Conservation (phyloP, 495 filamentous ascomycete species). For the Stereocaulon alpinum region DNA sequence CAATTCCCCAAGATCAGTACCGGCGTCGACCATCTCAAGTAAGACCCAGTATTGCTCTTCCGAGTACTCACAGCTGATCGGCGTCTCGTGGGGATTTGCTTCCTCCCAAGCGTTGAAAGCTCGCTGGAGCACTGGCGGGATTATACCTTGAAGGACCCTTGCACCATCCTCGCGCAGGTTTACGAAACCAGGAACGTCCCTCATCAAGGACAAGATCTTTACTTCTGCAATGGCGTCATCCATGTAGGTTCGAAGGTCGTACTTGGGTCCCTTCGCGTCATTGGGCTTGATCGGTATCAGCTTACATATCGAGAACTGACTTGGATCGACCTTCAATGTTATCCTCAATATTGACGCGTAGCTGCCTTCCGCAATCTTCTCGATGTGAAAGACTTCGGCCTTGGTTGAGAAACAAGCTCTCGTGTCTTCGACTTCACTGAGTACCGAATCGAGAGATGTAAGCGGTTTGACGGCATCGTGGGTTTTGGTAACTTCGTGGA, state of each 20-base stretch:
- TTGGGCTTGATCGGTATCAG: slow-evolving; percentile 38
- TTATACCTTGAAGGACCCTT: slow-evolving; percentile 60
- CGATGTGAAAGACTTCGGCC: slow-evolving; percentile 28
- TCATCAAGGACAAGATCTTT: slow-evolving; percentile 62
- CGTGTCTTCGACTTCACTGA: slow-evolving; percentile 1
- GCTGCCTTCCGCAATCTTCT: slow-evolving; percentile 42
- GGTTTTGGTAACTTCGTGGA: too few relatives aligned
- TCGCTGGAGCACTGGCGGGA: slow-evolving; percentile 42
- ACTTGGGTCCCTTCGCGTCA: slow-evolving; percentile 34
- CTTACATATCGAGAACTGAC: slow-evolving; percentile 38
- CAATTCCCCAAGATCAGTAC: slow-evolving; percentile 61
- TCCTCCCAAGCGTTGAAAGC: slow-evolving; percentile 12
- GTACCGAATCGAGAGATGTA: slow-evolving; percentile 3
- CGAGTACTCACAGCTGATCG: slow-evolving; percentile 35
- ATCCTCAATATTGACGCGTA: slow-evolving; percentile 45
- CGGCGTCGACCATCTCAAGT: slow-evolving; percentile 81
- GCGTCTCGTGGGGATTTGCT: slow-evolving; percentile 23
- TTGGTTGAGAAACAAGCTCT: slow-evolving; percentile 4
- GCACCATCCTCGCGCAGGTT: slow-evolving; percentile 58
- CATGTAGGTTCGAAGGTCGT: slow-evolving; percentile 36
- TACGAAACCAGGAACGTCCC: slow-evolving; percentile 80
- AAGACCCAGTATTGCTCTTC: slow-evolving; percentile 67
- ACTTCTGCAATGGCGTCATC: slow-evolving; percentile 56
- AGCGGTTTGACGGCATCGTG: slow-evolving; percentile 1
- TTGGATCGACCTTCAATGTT: slow-evolving; percentile 31